Base-by-base conservation (phyloP, 208 protist species). In the Tetramitus jugosus region DNA sequence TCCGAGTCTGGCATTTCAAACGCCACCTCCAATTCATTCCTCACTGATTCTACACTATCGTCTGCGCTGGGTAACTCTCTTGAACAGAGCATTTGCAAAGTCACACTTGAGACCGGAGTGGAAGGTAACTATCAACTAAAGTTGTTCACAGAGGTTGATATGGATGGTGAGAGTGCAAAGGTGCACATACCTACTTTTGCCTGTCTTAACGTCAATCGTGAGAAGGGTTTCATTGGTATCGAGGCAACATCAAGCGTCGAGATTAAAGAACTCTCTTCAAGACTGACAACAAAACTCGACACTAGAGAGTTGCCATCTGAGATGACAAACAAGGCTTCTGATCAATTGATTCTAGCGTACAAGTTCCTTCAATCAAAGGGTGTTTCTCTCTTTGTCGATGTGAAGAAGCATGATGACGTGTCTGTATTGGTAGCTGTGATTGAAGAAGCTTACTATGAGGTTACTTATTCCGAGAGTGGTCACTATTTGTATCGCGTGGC, bases 351-450 rank as follows among this genome's bases (percentile, higher is more conserved):
- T 10, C 40, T 65, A 40, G 60, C 33, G 13, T 65, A 65, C 31
- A 65, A 65, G 31, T 65, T 65, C 20, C 40, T 65, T 20, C n/a
- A 35, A 40, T 65, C 60, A 20, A 6, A 40, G 6, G 60, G 60
- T 14, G 40, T 13, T 40, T n/a, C 35, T 65, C 3, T 65, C 23
- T 65, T 65, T 33, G 8, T 65, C 14, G 31, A 40, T 37, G 29
- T 65, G 10, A 65, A 65, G 60, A 65, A 65, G 29, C 60, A 65
- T n/a, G 60, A 65, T 40, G 60, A 65, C 23, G 60, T 65, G 23
- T 10, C 6, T n/a, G 60, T 65, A 10, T 65, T 65, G 31, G 31
- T 65, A 40, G 60, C 60, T n/a, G 60, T 65, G n/a, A 65, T 65
- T 65, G 31, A 65, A 65, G 60, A 65, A 23, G 60, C 60, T 26